phyloP scores from a whole-genome alignment of 2,329 filamentous ascomycete species.

The Curvularia hawaiiensis region DNA sequence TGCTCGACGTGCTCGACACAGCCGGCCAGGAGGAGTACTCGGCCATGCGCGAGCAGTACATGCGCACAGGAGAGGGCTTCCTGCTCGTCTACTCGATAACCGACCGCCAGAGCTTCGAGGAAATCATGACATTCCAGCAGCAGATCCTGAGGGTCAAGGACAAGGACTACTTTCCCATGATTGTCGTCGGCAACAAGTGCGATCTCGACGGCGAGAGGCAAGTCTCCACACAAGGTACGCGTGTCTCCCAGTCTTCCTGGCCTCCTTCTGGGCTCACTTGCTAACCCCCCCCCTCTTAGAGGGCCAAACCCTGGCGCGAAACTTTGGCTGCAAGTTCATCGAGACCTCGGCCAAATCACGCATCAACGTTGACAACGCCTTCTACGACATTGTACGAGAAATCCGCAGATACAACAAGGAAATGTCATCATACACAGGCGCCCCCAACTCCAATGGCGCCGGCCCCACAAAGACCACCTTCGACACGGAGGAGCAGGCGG shows the following conservation, averaged over 20 bases:
- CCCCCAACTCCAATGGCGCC: slow-evolving; percentile 59
- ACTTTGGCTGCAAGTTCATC: slow-evolving; percentile 97
- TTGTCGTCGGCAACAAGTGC: slow-evolving; percentile 98
- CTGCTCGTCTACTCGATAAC: slow-evolving; percentile 98
- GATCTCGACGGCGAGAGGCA: slow-evolving; percentile 93
- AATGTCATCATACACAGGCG: slow-evolving; percentile 85
- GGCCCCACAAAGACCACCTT: slow-evolving; percentile 65
- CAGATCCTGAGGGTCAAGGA: slow-evolving; percentile 98
- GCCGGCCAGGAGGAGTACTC: slow-evolving; percentile 99
- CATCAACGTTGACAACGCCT: slow-evolving; percentile 97
- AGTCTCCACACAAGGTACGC: slow-evolving; percentile 86
- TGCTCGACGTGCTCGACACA: slow-evolving; percentile 97
- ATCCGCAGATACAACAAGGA: slow-evolving; percentile 99
- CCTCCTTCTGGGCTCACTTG: slow-evolving; percentile 7
- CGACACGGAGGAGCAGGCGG: slow-evolving; percentile 74
- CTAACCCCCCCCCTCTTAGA: slow-evolving; percentile 64
- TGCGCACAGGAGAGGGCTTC: slow-evolving; percentile 98
- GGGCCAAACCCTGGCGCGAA: slow-evolving; percentile 82
- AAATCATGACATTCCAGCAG: slow-evolving; percentile 98
- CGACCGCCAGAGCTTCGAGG: slow-evolving; percentile 95
- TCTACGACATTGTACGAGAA: slow-evolving; percentile 97
- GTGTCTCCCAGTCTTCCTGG: neutral
- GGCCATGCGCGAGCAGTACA: slow-evolving; percentile 99
- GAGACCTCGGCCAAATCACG: slow-evolving; percentile 98
- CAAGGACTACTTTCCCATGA: slow-evolving; percentile 99